Evolutionary conservation across 1,284 basidiomycete species (phyloP).

Genomic region (Sanghuangporus baumii): DNA sequence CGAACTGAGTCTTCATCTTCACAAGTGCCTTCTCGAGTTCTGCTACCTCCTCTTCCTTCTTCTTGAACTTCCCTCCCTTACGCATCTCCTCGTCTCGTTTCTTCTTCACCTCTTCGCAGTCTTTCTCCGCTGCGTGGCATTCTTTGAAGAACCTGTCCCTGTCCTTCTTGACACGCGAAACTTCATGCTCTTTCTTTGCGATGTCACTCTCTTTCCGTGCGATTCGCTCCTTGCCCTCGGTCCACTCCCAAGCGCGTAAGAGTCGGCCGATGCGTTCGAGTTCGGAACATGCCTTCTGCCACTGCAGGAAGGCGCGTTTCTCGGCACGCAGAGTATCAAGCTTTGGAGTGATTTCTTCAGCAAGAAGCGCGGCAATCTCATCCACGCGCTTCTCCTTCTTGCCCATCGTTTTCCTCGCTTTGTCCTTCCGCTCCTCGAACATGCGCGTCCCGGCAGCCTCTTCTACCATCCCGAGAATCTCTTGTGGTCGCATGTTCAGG

Average conservation of each 20-base stretch:
- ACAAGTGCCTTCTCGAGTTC: constrained; percentile 82
- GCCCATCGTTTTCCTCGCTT: constrained; percentile 93
- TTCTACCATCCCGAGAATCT: constrained; percentile 98
- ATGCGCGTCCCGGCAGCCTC: constrained; percentile 98
- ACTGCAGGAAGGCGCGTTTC: constrained; percentile 87
- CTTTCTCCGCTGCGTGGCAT: constrained; percentile 48
- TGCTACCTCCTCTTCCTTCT: constrained; percentile 74
- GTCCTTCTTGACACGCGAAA: constrained; percentile 41
- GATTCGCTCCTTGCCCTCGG: constrained; percentile 44
- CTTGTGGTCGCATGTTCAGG: constrained; percentile 97
- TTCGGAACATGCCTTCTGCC: constrained; percentile 86
- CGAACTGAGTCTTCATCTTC: constrained; percentile 83
- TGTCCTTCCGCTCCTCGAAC: constrained; percentile 99
- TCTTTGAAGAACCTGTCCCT: constrained; percentile 44
- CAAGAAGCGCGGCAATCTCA: constrained; percentile 77
- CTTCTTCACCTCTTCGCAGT: constrained; percentile 53
- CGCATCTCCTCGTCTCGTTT: constrained; percentile 58
- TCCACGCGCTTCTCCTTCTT: constrained; percentile 98
- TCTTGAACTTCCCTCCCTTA: constrained; percentile 78
- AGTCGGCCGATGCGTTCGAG: constrained; percentile 86
- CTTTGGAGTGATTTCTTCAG: constrained; percentile 94
- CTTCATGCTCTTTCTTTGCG: constrained; percentile 38
- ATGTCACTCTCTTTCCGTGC: constrained; percentile 51
- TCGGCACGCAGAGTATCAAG: constrained; percentile 88
- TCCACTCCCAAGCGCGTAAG: constrained; percentile 90